Percentiles rank a stretch among this genome's conserved stretches.
These are phyloP conservation scores for Chaetothyriales sp. DNA, from an alignment of 2,329 filamentous ascomycete genomes.

Conservation along the genomic window DNA sequence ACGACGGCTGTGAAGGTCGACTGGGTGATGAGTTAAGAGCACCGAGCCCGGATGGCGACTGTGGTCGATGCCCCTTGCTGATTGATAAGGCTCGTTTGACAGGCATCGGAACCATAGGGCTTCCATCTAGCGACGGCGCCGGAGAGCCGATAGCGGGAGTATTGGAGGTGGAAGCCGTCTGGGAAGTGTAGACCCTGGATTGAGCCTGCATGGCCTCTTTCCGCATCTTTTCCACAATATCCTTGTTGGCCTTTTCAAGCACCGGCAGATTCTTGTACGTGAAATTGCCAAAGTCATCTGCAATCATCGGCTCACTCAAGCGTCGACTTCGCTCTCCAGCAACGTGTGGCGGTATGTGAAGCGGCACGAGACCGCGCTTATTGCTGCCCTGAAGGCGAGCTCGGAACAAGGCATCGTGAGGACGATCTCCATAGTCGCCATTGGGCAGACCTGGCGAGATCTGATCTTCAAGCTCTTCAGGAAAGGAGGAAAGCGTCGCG, in stretches of 20 bases:
- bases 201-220: conserved; percentile 71
- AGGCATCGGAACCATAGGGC: conserved; percentile 64
- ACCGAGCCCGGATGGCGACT: conserved; percentile 68
- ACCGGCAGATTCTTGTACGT: conserved; percentile 95
- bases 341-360: conserved; percentile 93
- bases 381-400: conserved; percentile 76
- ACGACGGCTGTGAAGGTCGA: conserved; percentile 68
- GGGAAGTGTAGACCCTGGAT: conserved; percentile 35
- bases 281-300: conserved; percentile 92
- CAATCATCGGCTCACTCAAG: conserved; percentile 73
- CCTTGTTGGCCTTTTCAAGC: conserved; percentile 94
- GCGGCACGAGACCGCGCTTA: conserved; percentile 82
- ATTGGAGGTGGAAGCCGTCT: conserved; percentile 22
- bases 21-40: conserved; percentile 77
- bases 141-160: conserved; percentile 36
- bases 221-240: conserved; percentile 89
- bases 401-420: conserved; percentile 83
- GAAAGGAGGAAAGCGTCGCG: conserved; percentile 80
- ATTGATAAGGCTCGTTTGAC: conserved; percentile 71
- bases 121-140: conserved; percentile 62
- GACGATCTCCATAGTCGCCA: conserved; percentile 59
- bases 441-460: conserved; percentile 50
- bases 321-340: conserved; percentile 69
- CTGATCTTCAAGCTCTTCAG: conserved; percentile 87
- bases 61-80: conserved; percentile 66